Conservation (phyloP, 345 rosid genomes). For the Brassica nigra region DNA sequence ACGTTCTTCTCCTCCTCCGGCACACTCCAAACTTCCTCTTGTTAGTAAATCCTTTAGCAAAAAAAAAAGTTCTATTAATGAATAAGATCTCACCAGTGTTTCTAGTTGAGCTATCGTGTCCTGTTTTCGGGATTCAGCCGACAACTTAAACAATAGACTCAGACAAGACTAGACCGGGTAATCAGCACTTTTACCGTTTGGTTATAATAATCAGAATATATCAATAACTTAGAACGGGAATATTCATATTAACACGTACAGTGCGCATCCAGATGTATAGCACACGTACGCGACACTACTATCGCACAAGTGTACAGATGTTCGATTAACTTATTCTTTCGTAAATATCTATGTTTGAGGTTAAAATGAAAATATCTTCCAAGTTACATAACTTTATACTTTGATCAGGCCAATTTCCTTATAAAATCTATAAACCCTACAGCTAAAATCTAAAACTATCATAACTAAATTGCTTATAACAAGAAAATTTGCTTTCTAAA, state of each 20-base stretch:
- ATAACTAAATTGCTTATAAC: conserved; percentile 2
- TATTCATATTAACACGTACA: conserved; percentile 2
- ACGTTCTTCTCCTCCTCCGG: too few species aligned
- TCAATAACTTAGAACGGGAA: conserved; percentile 18
- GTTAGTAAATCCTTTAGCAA: too few species aligned
- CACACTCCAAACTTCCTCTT: too few species aligned
- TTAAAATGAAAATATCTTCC: conserved; percentile 22
- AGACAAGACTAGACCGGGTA: conserved; percentile 12
- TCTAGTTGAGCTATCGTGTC: conserved; percentile 27
- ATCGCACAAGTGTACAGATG: conserved; percentile 26
- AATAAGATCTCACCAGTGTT: conserved; percentile 17
- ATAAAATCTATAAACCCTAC: conserved; percentile 4
- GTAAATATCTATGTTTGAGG: conserved; percentile 19
- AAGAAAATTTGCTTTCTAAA: conserved; percentile 8
- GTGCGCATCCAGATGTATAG: conserved; percentile 30
- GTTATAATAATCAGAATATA: conserved; percentile 13
- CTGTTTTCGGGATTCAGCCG: conserved; percentile 5
- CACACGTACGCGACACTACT: conserved; percentile 21
- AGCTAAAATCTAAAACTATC: conserved; percentile 26
- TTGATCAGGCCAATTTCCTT: neutral
- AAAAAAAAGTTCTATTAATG: neutral
- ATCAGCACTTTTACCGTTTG: conserved; percentile 24
- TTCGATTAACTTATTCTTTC: conserved; percentile 30
- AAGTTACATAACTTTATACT: neutral
- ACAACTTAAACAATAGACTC: conserved; percentile 21